A percentile compares a stretch with the other conserved stretches of the same genome.
Evolutionary conservation across 257 asterid genomes (phyloP).

Genomic region (Cordia subcordata): DNA sequence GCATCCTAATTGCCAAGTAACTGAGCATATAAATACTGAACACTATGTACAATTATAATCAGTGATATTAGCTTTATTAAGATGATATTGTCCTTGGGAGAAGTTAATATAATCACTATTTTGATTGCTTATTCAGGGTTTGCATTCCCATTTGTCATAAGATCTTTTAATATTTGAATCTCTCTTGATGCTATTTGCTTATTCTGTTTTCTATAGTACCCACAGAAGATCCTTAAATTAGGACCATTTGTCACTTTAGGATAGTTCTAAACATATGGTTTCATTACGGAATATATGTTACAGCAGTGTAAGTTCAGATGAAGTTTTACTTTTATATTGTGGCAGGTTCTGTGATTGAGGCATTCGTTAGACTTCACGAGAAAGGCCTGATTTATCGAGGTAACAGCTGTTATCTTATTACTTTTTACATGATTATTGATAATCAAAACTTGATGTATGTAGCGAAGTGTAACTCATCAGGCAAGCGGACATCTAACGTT

Average conservation of each 20-base stretch:
- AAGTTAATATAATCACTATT: neutral
- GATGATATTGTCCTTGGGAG: neutral
- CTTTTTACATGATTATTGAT: neutral
- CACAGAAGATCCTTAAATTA: too few species aligned
- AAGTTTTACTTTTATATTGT: constrained; percentile 22
- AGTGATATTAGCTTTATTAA: neutral
- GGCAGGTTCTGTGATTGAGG: constrained; percentile 93
- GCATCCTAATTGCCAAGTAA: too few species aligned
- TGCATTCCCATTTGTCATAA: neutral
- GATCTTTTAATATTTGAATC: neutral
- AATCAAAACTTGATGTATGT: neutral
- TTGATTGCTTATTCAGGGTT: neutral
- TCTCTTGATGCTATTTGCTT: constrained; percentile 1
- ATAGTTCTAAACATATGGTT: too few species aligned
- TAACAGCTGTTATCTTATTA: constrained; percentile 14
- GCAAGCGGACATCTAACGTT: too few species aligned
- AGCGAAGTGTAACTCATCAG: too few species aligned
- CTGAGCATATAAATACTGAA: too few species aligned
- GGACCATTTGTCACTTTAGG: too few species aligned
- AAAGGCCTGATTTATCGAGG: constrained; percentile 97
- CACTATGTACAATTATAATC: too few species aligned
- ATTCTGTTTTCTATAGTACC: constrained; percentile 3
- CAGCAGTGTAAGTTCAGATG: too few species aligned
- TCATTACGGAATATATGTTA: too few species aligned
- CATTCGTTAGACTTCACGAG: constrained; percentile 93